These are phyloP conservation scores for Rhodotorula diobovata DNA, from an alignment of 768 basidiomycete genomes.

Conservation along the genomic window DNA sequence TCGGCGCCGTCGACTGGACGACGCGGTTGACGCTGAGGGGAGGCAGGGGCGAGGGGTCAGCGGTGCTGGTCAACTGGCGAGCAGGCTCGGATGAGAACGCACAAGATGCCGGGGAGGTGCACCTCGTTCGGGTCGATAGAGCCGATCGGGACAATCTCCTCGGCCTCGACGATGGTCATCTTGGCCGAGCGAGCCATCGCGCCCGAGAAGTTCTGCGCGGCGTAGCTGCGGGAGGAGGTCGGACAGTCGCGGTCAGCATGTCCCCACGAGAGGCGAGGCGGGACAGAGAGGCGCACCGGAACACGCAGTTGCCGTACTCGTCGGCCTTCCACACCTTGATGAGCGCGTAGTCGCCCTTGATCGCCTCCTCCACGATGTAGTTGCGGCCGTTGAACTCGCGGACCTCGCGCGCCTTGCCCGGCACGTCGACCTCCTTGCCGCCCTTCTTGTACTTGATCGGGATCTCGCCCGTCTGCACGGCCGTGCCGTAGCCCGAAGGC, in stretches of 20 bases:
- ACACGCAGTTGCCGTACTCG: conserved; percentile 82
- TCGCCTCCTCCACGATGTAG: conserved; percentile 73
- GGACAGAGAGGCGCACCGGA: conserved; percentile 57
- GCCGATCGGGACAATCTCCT: conserved; percentile 80
- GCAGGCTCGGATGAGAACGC: neutral
- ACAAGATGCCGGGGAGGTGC: conserved; percentile 49
- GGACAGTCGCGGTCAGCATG: neutral
- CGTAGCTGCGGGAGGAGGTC: conserved; percentile 55
- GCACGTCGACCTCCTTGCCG: conserved; percentile 62
- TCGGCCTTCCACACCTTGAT: conserved; percentile 88
- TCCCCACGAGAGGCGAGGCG: too few relatives aligned
- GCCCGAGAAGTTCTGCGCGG: conserved; percentile 79
- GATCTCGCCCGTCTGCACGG: conserved; percentile 38
- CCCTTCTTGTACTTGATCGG: conserved; percentile 73
- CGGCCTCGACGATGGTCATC: conserved; percentile 87
- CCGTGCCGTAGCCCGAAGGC: conserved; percentile 62
- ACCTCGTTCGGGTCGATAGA: conserved; percentile 73
- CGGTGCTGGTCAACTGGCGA: neutral
- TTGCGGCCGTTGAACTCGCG: conserved; percentile 71
- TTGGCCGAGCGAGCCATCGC: conserved; percentile 86
- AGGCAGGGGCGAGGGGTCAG: too few relatives aligned
- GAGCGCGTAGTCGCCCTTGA: conserved; percentile 57
- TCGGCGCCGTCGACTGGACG: conserved; percentile 68
- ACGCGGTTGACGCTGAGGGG: conserved; percentile 72
- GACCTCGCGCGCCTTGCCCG: conserved; percentile 70